A percentile compares a stretch with the other conserved stretches of the same genome.
Evolutionary conservation across 768 basidiomycete genomes (phyloP).

Genomic region (Pleurotus ostreatus): DNA sequence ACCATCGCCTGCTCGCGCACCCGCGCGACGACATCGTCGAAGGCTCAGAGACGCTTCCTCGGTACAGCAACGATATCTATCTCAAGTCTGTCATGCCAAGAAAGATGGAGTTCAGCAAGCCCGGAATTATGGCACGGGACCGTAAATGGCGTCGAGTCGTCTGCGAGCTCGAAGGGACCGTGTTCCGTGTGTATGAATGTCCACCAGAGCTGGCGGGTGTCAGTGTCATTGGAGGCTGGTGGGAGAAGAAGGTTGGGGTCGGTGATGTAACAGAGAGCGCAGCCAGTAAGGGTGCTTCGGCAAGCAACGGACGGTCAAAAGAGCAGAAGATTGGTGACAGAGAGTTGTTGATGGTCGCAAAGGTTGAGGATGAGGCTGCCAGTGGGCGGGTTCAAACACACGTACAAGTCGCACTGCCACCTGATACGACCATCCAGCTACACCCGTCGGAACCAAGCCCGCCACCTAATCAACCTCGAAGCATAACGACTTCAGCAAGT

Average conservation of each 20-base stretch:
- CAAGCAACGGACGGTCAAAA: background rate
- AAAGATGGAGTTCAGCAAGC: conserved; percentile 88
- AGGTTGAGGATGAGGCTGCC: conserved; percentile 22
- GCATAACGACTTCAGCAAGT: conserved; percentile 11
- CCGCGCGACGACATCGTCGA: conserved; percentile 66
- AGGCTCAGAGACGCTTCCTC: conserved; percentile 74
- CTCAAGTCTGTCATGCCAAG: conserved; percentile 79
- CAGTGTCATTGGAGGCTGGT: conserved; percentile 66
- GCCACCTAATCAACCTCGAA: conserved; percentile 12
- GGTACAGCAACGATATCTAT: conserved; percentile 79
- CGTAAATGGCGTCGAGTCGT: conserved; percentile 88
- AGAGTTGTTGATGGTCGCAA: conserved; percentile 13
- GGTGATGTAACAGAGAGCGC: conserved; percentile 44
- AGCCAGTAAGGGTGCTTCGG: conserved; percentile 3
- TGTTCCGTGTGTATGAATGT: conserved; percentile 70
- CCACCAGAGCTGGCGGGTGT: conserved; percentile 38
- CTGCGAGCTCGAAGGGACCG: conserved; percentile 91
- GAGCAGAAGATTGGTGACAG: conserved; percentile 18
- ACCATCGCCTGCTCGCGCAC: conserved; percentile 25
- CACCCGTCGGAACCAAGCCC: background rate
- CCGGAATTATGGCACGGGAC: conserved; percentile 85
- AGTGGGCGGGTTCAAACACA: conserved; percentile 20
- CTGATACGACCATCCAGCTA: background rate
- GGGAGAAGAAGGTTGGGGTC: conserved; percentile 75
- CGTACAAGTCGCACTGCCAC: conserved; percentile 2